Base-by-base conservation (phyloP, 78 protist species). In the Thecamonas trahens region DNA sequence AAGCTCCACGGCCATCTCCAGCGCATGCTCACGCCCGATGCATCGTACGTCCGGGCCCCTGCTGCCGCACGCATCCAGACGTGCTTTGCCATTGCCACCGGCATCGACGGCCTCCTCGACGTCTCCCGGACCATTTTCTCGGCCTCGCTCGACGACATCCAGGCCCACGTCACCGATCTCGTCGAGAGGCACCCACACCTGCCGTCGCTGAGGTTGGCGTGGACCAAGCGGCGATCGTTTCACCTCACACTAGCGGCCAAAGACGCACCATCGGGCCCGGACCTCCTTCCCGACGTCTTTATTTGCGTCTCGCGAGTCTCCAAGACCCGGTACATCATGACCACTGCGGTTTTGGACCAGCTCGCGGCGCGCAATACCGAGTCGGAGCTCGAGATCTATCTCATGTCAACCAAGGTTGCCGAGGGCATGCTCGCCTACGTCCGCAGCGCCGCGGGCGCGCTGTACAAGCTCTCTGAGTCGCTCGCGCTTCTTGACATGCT, bases 401-500 rank as follows among this genome's bases (percentile, higher is more conserved):
- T 40, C 34, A 0, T 44, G 26, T 49, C 78, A 11, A 26, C 18
- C 29, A 1, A 4, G 57, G 47, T 40, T 37, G 6, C 37, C 44
- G 40, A 14, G 18, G 42, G 8, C 6, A 2, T 70, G 17, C 24
- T 70, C 42, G 62, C 18, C 49, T 1, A 28, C 14, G 52, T 73
- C 13, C 53, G 78, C 22, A 0, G 20, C 45, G 13, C 1, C 22
- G 22, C 70, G 29, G 37, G 31, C 7, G 22, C 11, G 8, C 57
- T 76, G 35, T 57, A 39, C 69, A 17, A 1, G 6, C 26, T 70
- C 38, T 0, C 32, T 29, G 81, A 76, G 38, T 18, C 54, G 1
- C 3, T 76, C 64, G 50, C 73, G 0, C 40, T 76, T 2, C 34
- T 76, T 20, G 81, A 76, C 76, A 13, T 76, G 40, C 0, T 76